These are phyloP conservation scores for Venturia effusa DNA, from an alignment of 2,329 filamentous ascomycete genomes.

Conservation along the genomic window DNA sequence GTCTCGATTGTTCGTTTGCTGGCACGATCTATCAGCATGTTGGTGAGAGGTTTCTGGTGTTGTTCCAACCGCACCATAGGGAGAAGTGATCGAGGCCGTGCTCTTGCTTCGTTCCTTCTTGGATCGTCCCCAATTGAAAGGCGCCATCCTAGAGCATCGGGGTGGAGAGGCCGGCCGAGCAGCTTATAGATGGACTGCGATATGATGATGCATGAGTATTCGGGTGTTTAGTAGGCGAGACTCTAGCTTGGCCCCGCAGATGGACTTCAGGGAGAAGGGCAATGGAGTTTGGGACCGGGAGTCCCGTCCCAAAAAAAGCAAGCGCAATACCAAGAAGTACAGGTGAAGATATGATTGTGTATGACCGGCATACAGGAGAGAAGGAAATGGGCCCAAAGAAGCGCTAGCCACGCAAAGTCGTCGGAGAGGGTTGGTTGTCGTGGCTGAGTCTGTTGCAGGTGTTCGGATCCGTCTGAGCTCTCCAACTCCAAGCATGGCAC, in stretches of 20 bases:
- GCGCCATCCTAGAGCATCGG: not conserved
- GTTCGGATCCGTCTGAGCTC: not conserved
- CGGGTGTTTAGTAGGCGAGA: not conserved
- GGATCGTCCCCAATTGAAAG: not conserved
- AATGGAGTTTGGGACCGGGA: not conserved
- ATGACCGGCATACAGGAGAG: not conserved
- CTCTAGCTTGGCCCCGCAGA: not conserved
- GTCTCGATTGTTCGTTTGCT: not conserved
- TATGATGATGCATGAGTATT: not conserved
- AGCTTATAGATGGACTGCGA: not conserved
- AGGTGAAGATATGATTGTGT: not conserved
- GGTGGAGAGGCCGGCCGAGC: not conserved
- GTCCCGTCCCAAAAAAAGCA: not conserved
- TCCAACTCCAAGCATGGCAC: not conserved
- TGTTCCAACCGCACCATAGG: not conserved
- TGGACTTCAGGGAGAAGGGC: not conserved
- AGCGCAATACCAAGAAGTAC: not conserved
- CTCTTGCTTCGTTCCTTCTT: constrained; percentile 1
- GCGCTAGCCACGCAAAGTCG: not conserved
- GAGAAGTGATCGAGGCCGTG: not conserved
- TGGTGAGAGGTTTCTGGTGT: not conserved
- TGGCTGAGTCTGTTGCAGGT: not conserved
- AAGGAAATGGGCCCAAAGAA: not conserved
- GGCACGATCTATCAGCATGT: not conserved
- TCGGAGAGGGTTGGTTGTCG: not conserved